phyloP scores from a whole-genome alignment of 495 filamentous ascomycete genomes.

The Coniosporium apollinis region DNA sequence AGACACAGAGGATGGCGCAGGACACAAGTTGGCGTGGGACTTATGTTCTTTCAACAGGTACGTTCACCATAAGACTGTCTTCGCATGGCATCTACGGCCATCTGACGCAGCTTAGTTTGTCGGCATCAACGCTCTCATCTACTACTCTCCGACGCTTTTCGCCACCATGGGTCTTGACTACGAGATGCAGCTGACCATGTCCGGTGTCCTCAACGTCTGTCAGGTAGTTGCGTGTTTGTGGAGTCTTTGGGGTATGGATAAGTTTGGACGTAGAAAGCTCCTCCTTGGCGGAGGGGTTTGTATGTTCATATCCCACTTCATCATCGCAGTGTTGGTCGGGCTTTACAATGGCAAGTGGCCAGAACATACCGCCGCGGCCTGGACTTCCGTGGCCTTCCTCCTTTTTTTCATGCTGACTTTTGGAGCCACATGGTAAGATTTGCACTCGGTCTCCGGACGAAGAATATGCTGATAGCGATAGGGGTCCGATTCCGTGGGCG shows the following conservation, averaged over 20 bases:
- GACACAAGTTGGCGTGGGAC: slow-evolving; percentile 34
- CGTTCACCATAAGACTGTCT: too few species aligned
- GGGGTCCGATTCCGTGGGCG: slow-evolving; percentile 16
- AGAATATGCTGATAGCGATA: background rate
- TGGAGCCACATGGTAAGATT: slow-evolving; percentile 8
- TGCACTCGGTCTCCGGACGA: background rate
- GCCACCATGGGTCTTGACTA: slow-evolving; percentile 38
- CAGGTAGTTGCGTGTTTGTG: slow-evolving; percentile 22
- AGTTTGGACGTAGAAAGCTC: slow-evolving; percentile 16
- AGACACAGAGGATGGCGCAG: slow-evolving; percentile 35
- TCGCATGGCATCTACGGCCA: too few species aligned
- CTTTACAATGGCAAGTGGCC: slow-evolving; percentile 14
- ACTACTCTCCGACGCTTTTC: slow-evolving; percentile 42
- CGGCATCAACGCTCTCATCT: slow-evolving; percentile 23
- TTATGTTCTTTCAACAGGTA: slow-evolving; percentile 40
- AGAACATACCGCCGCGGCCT: slow-evolving; percentile 13
- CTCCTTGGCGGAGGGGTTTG: slow-evolving; percentile 12
- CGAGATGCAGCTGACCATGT: slow-evolving; percentile 41
- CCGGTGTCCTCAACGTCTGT: slow-evolving; percentile 38
- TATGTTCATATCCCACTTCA: slow-evolving; percentile 18
- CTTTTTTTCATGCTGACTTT: slow-evolving; percentile 16
- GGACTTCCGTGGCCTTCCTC: slow-evolving; percentile 17
- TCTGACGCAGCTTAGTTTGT: too few species aligned
- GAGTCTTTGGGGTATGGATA: slow-evolving; percentile 18
- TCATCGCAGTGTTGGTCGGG: slow-evolving; percentile 20